A percentile compares a stretch with the other conserved stretches of the same genome.
phyloP scores from a whole-genome alignment of 163 green algal species.

The Botryococcus braunii region DNA sequence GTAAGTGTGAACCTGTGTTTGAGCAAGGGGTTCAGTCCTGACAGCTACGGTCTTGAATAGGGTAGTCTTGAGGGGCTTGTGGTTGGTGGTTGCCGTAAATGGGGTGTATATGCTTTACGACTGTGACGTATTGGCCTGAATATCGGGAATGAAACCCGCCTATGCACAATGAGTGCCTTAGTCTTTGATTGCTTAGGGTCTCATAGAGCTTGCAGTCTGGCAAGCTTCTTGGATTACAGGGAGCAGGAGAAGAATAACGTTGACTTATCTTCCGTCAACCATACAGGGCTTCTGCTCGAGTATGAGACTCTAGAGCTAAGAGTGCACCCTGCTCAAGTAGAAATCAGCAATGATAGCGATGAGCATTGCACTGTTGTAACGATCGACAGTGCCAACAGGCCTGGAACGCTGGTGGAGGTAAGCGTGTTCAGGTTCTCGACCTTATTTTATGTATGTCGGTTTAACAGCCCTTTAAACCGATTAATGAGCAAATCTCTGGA shows the following conservation, averaged over 20 bases:
- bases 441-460: slow-evolving; percentile 17
- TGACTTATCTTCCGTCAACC: neutral
- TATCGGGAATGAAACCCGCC: too few species aligned
- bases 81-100: too few species aligned
- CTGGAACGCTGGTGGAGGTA: slow-evolving; percentile 91
- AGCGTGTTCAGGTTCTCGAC: neutral
- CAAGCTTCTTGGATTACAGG: too few species aligned
- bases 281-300: slow-evolving; percentile 42
- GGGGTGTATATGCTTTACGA: too few species aligned
- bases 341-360: slow-evolving; percentile 67
- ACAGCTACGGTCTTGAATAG: too few species aligned
- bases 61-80: too few species aligned
- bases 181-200: too few species aligned
- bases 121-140: too few species aligned
- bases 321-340: slow-evolving; percentile 68
- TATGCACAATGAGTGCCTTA: too few species aligned
- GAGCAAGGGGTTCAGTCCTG: too few species aligned
- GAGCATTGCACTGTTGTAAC: neutral
- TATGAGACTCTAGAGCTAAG: slow-evolving; percentile 79
- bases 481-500: neutral
- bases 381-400: slow-evolving; percentile 86
- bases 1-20: too few species aligned
- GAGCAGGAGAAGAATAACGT: neutral
- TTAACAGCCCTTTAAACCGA: neutral
- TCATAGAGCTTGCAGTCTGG: too few species aligned